These are phyloP conservation scores for Taiwanofungus camphoratus DNA, from an alignment of 1,284 basidiomycete species.

Conservation along the genomic window DNA sequence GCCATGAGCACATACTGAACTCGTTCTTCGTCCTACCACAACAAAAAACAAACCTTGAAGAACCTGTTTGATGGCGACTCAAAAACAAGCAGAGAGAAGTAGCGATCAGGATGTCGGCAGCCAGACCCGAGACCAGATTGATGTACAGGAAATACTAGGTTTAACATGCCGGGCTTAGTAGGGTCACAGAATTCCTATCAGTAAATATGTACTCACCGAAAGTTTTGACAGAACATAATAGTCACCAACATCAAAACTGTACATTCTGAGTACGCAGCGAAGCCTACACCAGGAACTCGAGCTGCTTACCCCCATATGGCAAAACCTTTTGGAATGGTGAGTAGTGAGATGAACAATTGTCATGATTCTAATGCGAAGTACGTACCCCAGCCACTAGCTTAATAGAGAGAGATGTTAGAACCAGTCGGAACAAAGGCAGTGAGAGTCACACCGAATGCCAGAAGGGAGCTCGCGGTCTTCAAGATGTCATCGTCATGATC, in stretches of 20 bases:
- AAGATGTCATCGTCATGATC: background rate
- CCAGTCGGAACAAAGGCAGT: background rate
- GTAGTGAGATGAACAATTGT: background rate
- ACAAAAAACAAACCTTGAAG: background rate
- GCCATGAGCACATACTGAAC: background rate
- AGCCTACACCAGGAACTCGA: background rate
- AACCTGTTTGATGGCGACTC: background rate
- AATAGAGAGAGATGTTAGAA: background rate
- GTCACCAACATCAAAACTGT: too few species aligned
- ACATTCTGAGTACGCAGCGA: background rate
- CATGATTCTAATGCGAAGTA: background rate
- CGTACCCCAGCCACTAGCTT: slow-evolving; percentile 4
- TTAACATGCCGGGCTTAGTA: background rate
- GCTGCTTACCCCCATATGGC: background rate
- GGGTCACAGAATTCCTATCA: background rate
- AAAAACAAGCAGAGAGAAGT: background rate
- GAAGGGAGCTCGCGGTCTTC: background rate
- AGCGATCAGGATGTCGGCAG: background rate
- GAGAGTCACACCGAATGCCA: background rate
- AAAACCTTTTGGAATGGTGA: too few species aligned
- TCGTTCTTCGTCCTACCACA: background rate
- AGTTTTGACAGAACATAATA: background rate
- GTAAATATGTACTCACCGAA: background rate
- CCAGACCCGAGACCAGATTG: slow-evolving; percentile 1
- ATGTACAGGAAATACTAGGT: background rate